Conservation (phyloP, 208 protist genomes). For the Crithidia sp. region DNA sequence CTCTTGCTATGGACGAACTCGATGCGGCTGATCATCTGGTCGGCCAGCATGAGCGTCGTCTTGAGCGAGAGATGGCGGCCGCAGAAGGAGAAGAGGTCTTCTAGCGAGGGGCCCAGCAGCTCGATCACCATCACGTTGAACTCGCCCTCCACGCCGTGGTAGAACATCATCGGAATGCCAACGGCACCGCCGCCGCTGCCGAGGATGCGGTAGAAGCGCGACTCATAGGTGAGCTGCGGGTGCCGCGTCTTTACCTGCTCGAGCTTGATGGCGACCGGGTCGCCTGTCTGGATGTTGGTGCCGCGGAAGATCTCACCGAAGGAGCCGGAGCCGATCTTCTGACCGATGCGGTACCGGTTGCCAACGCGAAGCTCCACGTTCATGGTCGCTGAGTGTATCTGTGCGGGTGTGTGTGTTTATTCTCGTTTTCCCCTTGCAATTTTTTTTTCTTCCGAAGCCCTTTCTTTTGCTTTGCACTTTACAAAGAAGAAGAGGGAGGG, state of each 20-base stretch:
- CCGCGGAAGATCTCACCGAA: conserved; percentile 95
- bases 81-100: conserved; percentile 93
- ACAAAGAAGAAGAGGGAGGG: not conserved
- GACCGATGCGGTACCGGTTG: conserved; percentile 95
- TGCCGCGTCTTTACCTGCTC: conserved; percentile 91
- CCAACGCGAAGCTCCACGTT: conserved; percentile 95
- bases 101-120: conserved; percentile 90
- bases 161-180: conserved; percentile 88
- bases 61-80: conserved; percentile 89
- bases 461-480: conserved; percentile 81
- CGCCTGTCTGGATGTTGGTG: conserved; percentile 90
- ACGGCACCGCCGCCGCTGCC: conserved; percentile 75
- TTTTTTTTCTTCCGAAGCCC: conserved; percentile 87
- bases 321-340: conserved; percentile 97
- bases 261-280: conserved; percentile 93
- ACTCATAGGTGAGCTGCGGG: conserved; percentile 93
- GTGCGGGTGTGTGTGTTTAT: too few relatives aligned
- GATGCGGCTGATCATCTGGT: conserved; percentile 91
- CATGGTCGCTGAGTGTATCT: conserved; percentile 20
- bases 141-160: conserved; percentile 91
- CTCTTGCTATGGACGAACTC: conserved; percentile 94
- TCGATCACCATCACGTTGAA: conserved; percentile 96
- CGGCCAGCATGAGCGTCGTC: conserved; percentile 93
- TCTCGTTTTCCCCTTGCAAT: not conserved
- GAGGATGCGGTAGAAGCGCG: conserved; percentile 89